These are phyloP conservation scores for Gautieria morchelliformis DNA, from an alignment of 768 basidiomycete genomes.

Conservation along the genomic window DNA sequence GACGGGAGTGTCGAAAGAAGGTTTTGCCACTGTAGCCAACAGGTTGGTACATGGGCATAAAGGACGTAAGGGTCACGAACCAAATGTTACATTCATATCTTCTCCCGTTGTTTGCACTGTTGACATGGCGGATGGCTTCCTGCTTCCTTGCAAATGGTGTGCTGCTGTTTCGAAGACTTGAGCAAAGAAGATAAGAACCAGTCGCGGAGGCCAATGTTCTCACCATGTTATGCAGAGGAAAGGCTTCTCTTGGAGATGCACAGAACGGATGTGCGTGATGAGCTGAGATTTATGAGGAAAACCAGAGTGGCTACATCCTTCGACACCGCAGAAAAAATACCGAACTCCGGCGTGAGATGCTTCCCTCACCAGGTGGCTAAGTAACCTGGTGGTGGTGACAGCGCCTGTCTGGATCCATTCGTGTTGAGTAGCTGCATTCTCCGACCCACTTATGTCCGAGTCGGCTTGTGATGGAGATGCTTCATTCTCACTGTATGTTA, in stretches of 20 bases:
- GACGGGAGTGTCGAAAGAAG: too few relatives aligned
- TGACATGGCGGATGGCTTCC: constrained; percentile 3
- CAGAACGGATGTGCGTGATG: constrained; percentile 5
- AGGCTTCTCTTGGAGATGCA: constrained; percentile 9
- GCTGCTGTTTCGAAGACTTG: neutral
- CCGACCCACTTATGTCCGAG: too few relatives aligned
- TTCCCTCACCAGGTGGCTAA: neutral
- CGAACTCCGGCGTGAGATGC: neutral
- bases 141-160: constrained; percentile 4
- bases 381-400: neutral
- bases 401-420: neutral
- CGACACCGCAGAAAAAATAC: constrained; percentile 2
- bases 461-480: too few relatives aligned
- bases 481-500: too few relatives aligned
- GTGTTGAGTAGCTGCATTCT: neutral
- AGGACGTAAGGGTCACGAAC: neutral
- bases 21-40: neutral
- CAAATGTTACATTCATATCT: constrained; percentile 4
- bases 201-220: neutral
- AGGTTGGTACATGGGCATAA: neutral
- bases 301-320: neutral
- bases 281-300: constrained; percentile 3
- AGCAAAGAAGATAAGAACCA: neutral
- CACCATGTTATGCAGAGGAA: constrained; percentile 6
- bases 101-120: neutral